phyloP scores from a whole-genome alignment of 2,329 filamentous ascomycete genomes.

The Trichoderma semiorbis region DNA sequence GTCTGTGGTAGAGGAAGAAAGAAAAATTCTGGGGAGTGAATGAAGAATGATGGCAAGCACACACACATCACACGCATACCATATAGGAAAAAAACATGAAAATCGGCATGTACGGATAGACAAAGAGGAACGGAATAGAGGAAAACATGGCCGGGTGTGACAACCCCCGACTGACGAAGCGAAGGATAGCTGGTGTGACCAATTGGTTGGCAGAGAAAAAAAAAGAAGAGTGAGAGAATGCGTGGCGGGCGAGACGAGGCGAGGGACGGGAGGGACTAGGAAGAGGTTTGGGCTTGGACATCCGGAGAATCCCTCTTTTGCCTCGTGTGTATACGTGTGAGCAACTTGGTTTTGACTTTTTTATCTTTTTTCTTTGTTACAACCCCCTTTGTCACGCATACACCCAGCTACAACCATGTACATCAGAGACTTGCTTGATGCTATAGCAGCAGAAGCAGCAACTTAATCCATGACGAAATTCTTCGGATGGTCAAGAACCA shows the following conservation, averaged over 20 bases:
- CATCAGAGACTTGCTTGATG: slow-evolving; percentile 26
- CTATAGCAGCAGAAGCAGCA: slow-evolving; percentile 4
- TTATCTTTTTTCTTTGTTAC: slow-evolving; percentile 10
- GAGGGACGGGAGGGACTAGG: background rate
- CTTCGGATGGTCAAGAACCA: slow-evolving; percentile 5
- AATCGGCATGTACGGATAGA: slow-evolving; percentile 18
- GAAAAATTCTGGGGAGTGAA: background rate
- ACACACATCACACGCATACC: background rate
- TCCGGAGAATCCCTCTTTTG: background rate
- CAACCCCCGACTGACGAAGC: background rate
- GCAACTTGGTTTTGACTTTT: slow-evolving; percentile 19
- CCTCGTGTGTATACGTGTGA: slow-evolving; percentile 20
- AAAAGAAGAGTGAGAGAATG: background rate
- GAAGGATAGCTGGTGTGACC: background rate
- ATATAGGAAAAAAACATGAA: background rate
- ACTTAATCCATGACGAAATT: slow-evolving; percentile 13
- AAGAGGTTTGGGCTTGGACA: slow-evolving; percentile 9
- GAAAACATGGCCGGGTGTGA: slow-evolving; percentile 2
- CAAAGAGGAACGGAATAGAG: slow-evolving; percentile 15
- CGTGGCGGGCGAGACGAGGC: background rate
- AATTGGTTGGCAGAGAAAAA: background rate
- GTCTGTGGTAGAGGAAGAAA: background rate
- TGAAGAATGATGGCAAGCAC: background rate
- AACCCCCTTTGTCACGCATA: slow-evolving; percentile 17
- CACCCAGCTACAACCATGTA: slow-evolving; percentile 25